These are phyloP conservation scores for Tuber calosporum DNA, from an alignment of 495 filamentous ascomycete genomes.

Conservation along the genomic window DNA sequence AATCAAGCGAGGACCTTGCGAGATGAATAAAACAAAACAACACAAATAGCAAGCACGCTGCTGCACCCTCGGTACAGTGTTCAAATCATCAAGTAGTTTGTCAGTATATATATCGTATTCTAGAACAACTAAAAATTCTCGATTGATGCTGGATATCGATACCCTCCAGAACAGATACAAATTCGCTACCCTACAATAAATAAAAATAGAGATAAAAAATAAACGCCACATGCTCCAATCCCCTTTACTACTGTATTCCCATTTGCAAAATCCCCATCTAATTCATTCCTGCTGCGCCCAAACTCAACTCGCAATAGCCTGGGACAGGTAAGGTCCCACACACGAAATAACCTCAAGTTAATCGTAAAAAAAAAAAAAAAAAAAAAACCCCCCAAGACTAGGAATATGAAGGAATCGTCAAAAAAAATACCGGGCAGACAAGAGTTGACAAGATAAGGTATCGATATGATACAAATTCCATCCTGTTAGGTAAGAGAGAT, in stretches of 20 bases:
- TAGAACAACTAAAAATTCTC: background rate
- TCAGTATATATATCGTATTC: background rate
- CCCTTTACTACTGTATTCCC: background rate
- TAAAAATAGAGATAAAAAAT: background rate
- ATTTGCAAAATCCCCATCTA: background rate
- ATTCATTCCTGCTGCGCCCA: background rate
- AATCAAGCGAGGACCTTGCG: too few species aligned
- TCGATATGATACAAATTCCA: slow-evolving; percentile 1
- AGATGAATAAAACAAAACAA: too few species aligned
- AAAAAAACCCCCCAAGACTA: background rate
- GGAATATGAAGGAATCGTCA: background rate
- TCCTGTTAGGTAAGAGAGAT: background rate
- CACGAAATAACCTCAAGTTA: background rate
- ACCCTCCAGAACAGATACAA: background rate
- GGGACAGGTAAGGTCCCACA: background rate
- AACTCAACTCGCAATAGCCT: background rate
- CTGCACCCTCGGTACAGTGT: too few species aligned
- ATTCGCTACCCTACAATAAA: background rate
- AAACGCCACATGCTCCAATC: background rate
- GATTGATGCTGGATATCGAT: background rate
- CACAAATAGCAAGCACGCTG: too few species aligned
- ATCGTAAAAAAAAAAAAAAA: background rate
- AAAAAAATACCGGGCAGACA: background rate
- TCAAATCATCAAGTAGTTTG: too few species aligned
- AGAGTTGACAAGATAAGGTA: background rate